Conservation (phyloP, 108 stramenopile species). For the Stephanodiscus triporus region DNA sequence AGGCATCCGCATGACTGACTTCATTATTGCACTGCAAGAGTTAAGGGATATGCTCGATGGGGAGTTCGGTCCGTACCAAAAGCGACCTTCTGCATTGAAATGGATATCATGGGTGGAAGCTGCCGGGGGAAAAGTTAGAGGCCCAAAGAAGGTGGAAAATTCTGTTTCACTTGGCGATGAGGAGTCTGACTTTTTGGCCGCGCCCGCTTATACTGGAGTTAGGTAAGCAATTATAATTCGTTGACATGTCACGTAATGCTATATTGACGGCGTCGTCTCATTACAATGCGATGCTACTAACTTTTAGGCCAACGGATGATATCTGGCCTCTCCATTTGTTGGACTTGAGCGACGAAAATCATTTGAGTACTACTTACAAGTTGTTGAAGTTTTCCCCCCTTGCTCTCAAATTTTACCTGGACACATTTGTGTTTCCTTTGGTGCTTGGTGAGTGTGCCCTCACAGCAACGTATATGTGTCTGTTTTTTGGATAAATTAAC, state of each 20-base stretch:
- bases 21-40: conserved; percentile 82
- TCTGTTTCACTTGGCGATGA: conserved; percentile 47
- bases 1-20: conserved; percentile 92
- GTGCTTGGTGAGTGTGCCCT: conserved; percentile 16
- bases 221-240: conserved; percentile 46
- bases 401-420: conserved; percentile 89
- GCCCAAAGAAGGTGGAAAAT: conserved; percentile 80
- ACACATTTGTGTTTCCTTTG: conserved; percentile 95
- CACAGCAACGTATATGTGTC: background rate
- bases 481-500: background rate
- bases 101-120: conserved; percentile 95
- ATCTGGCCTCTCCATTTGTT: conserved; percentile 98
- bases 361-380: conserved; percentile 90
- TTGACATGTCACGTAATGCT: background rate
- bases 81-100: conserved; percentile 89
- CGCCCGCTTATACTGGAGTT: conserved; percentile 54
- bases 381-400: conserved; percentile 87
- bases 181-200: conserved; percentile 51
- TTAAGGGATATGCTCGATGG: conserved; percentile 92
- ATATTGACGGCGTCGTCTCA: background rate
- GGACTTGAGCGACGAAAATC: conserved; percentile 95
- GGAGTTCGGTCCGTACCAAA: conserved; percentile 95
- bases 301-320: conserved; percentile 77
- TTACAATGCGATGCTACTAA: background rate
- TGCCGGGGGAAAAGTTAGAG: conserved; percentile 94